These are phyloP conservation scores for Cladosporium cucumerinum DNA, from an alignment of 2,329 filamentous ascomycete genomes.

Conservation along the genomic window DNA sequence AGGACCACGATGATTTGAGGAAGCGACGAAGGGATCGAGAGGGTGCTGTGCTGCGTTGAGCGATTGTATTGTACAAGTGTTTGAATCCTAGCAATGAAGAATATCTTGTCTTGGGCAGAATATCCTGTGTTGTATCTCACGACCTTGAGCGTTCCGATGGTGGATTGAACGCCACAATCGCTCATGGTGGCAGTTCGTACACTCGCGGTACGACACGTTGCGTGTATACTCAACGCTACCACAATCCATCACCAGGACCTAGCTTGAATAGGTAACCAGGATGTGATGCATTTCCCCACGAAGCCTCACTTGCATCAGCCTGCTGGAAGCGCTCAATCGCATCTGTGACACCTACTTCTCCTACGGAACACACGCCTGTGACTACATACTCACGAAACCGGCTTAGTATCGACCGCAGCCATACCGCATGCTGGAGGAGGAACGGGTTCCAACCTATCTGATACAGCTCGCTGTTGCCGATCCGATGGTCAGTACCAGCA, in stretches of 20 bases:
- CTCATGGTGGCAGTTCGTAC: too few relatives aligned
- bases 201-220: too few relatives aligned
- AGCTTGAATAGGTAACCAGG: not conserved
- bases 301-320: not conserved
- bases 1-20: slow-evolving; percentile 7
- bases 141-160: too few relatives aligned
- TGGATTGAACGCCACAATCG: too few relatives aligned
- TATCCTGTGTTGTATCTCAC: not conserved
- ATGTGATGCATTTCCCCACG: not conserved
- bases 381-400: not conserved
- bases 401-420: not conserved
- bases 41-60: not conserved
- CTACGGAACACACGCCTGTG: not conserved
- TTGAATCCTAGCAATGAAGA: not conserved
- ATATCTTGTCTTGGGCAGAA: not conserved
- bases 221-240: not conserved
- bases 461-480: not conserved
- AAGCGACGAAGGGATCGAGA: not conserved
- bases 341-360: not conserved
- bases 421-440: not conserved
- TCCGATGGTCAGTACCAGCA: not conserved
- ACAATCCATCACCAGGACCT: not conserved
- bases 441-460: not conserved
- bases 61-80: not conserved
- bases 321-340: not conserved